Percentiles rank a stretch among this genome's conserved stretches.
These are phyloP conservation scores for Entophlyctis luteolus DNA, from an alignment of 192 early-diverging fungal species.

Conservation along the genomic window DNA sequence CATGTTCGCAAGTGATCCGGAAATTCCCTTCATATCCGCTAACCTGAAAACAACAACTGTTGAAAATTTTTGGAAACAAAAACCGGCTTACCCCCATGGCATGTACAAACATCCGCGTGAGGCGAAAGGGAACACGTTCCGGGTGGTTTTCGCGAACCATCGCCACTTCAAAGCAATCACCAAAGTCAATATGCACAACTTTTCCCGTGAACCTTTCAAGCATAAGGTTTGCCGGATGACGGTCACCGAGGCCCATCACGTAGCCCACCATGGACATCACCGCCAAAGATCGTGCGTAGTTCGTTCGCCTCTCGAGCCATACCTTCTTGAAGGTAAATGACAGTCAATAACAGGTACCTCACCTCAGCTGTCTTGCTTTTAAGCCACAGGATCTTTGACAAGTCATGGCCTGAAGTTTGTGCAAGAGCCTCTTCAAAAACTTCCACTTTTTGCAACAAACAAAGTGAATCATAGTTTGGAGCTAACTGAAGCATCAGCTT, in stretches of 20 bases:
- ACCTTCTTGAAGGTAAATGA: conserved; percentile 30
- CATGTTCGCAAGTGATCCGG: conserved; percentile 89
- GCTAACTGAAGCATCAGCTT: conserved; percentile 70
- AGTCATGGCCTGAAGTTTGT: conserved; percentile 77
- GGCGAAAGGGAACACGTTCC: conserved; percentile 86
- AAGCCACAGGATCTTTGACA: conserved; percentile 78
- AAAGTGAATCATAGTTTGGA: conserved; percentile 71
- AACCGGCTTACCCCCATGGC: conserved; percentile 71
- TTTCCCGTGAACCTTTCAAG: conserved; percentile 72
- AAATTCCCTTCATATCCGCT: conserved; percentile 94
- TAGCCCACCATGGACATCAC: conserved; percentile 94
- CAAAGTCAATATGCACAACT: conserved; percentile 88
- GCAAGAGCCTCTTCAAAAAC: conserved; percentile 77
- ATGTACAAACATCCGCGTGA: conserved; percentile 84
- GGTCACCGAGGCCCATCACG: conserved; percentile 81
- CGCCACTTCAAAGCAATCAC: conserved; percentile 89
- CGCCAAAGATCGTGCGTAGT: conserved; percentile 79
- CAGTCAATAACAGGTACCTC: neutral
- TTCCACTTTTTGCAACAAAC: conserved; percentile 74
- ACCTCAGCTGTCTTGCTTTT: conserved; percentile 80
- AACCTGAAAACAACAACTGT: conserved; percentile 31
- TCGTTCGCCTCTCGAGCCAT: conserved; percentile 83
- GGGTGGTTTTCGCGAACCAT: conserved; percentile 85
- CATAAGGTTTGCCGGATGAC: conserved; percentile 87
- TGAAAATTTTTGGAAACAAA: neutral